Evolutionary conservation across 2,329 filamentous ascomycete genomes (phyloP).

Genomic region (Exophiala viscosa): DNA sequence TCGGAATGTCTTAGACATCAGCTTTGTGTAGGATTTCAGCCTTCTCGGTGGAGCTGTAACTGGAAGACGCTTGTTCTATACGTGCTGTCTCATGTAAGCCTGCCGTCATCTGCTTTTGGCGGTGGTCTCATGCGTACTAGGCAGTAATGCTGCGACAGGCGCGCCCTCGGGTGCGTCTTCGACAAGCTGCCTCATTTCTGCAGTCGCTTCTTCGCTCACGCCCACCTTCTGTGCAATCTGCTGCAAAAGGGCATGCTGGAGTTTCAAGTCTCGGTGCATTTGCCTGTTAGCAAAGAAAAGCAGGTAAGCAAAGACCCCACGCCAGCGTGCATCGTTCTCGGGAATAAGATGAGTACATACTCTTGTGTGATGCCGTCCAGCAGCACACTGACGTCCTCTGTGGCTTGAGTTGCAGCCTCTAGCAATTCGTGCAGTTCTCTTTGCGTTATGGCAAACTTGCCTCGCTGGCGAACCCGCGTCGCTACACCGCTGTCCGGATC

Average conservation of each 20-base stretch:
- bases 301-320: not conserved
- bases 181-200: constrained; percentile 2
- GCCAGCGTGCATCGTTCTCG: too few species aligned
- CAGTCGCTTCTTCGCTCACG: constrained; percentile 4
- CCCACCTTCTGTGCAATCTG: constrained; percentile 6
- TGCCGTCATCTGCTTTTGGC: too few species aligned
- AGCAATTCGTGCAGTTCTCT: constrained; percentile 7
- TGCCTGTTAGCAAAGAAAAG: not conserved
- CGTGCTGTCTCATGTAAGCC: too few species aligned
- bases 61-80: too few species aligned
- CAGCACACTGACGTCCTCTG: constrained; percentile 6
- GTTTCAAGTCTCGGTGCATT: constrained; percentile 10
- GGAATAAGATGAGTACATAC: not conserved
- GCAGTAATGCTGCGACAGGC: constrained; percentile 4
- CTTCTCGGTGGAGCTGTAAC: too few species aligned
- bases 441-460: constrained; percentile 7
- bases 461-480: constrained; percentile 1
- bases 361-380: constrained; percentile 10
- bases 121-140: not conserved
- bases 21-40: too few species aligned
- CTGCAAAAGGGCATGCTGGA: constrained; percentile 9
- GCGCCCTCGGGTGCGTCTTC: constrained; percentile 6
- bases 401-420: constrained; percentile 2
- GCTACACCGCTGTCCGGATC: not conserved
- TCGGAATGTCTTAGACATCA: too few species aligned